Evolutionary conservation across 2,329 filamentous ascomycete genomes (phyloP).

Genomic region (Oidium heveae): DNA sequence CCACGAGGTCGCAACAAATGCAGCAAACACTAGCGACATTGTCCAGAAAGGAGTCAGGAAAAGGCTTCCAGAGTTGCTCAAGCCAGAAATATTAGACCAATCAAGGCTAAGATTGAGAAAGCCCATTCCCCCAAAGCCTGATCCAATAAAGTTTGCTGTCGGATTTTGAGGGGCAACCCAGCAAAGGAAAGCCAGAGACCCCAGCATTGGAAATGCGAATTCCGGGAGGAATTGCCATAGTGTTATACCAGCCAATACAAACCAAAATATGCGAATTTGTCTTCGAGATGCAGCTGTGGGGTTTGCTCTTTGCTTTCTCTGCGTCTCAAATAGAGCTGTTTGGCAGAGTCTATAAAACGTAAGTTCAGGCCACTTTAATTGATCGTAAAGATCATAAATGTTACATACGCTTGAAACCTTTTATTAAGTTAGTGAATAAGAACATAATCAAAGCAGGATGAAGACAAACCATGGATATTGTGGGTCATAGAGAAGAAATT

Average conservation of each 20-base stretch:
- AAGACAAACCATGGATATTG: slow-evolving; percentile 23
- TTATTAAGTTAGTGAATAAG: slow-evolving; percentile 3
- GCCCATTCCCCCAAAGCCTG: slow-evolving; percentile 35
- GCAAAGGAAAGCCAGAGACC: slow-evolving; percentile 34
- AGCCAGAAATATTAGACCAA: slow-evolving; percentile 32
- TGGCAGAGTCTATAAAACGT: slow-evolving; percentile 17
- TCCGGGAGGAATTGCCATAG: slow-evolving; percentile 38
- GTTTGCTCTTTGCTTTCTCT: slow-evolving; percentile 24
- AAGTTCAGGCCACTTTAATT: background rate
- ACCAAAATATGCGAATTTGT: slow-evolving; percentile 32
- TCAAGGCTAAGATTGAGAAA: slow-evolving; percentile 32
- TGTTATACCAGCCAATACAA: slow-evolving; percentile 24
- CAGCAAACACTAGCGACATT: slow-evolving; percentile 27
- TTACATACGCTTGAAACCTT: slow-evolving; percentile 20
- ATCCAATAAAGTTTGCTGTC: slow-evolving; percentile 32
- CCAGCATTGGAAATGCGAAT: slow-evolving; percentile 31
- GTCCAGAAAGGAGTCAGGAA: slow-evolving; percentile 34
- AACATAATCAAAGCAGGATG: background rate
- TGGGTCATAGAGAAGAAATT: slow-evolving; percentile 31
- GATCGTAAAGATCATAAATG: background rate
- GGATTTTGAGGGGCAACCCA: slow-evolving; percentile 34
- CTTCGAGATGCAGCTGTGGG: slow-evolving; percentile 23
- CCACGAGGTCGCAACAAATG: slow-evolving; percentile 31
- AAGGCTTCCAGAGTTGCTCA: slow-evolving; percentile 18
- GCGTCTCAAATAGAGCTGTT: slow-evolving; percentile 31